Evolutionary conservation across 2,329 filamentous ascomycete species (phyloP).

Genomic region (Colletotrichum navitas): DNA sequence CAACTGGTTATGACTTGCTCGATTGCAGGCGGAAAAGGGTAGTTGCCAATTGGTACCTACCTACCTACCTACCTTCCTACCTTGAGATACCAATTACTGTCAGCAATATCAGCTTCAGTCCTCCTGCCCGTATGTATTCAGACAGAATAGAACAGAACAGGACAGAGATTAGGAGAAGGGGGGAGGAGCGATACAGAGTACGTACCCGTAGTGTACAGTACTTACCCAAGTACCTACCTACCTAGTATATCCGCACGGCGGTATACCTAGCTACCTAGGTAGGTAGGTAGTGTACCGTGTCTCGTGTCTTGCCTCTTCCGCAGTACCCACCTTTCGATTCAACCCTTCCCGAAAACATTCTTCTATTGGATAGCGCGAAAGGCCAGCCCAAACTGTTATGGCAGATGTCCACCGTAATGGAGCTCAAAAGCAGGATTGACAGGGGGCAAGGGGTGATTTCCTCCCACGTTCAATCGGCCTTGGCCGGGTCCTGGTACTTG

Average conservation of each 20-base stretch:
- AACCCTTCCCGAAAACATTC: neutral
- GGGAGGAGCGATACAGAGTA: conserved; percentile 6
- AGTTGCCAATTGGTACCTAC: too few species aligned
- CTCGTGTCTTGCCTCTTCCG: conserved; percentile 20
- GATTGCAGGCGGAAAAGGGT: too few species aligned
- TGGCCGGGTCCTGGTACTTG: conserved; percentile 32
- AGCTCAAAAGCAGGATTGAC: conserved; percentile 6
- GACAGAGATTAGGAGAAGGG: neutral
- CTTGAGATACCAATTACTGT: neutral
- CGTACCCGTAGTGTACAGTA: too few species aligned
- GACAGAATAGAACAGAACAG: neutral
- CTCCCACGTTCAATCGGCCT: neutral
- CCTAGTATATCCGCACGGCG: too few species aligned
- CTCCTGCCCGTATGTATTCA: neutral
- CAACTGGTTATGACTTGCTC: neutral
- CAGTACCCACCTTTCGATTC: conserved; percentile 10
- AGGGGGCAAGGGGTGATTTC: conserved; percentile 2
- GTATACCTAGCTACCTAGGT: too few species aligned
- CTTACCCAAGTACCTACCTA: too few species aligned
- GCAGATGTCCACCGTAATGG: conserved; percentile 18
- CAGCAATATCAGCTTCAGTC: neutral
- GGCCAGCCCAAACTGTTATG: neutral
- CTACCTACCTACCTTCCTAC: too few species aligned
- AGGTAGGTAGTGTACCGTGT: neutral
- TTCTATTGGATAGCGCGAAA: conserved; percentile 28